A percentile compares a stretch with the other conserved stretches of the same genome.
Conservation (phyloP, 148 eudicot genomes). For the Bassia scoparia region DNA sequence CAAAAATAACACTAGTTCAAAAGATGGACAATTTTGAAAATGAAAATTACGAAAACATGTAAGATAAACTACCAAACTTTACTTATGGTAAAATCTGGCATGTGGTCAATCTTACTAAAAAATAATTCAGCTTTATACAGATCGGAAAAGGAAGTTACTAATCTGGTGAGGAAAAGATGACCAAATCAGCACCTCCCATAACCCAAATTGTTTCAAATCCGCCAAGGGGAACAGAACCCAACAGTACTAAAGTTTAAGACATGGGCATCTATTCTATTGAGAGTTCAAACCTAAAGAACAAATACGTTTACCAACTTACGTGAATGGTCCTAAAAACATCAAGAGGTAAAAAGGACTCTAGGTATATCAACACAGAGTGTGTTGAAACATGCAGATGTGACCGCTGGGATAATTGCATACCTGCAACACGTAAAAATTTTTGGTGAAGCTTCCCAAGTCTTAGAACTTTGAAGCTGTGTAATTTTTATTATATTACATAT, state of each 20-base stretch:
- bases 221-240: not conserved
- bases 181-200: not conserved
- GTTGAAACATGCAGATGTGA: not conserved
- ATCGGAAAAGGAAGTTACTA: not conserved
- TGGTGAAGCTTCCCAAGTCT: not conserved
- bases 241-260: not conserved
- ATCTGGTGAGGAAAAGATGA: not conserved
- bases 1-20: not conserved
- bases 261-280: not conserved
- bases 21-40: not conserved
- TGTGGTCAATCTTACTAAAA: not conserved
- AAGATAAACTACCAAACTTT: not conserved
- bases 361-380: not conserved
- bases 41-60: too few species aligned
- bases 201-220: not conserved
- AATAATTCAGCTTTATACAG: too few species aligned
- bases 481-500: not conserved
- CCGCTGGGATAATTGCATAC: not conserved
- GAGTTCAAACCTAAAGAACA: not conserved
- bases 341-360: constrained; percentile 2
- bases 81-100: not conserved
- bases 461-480: not conserved
- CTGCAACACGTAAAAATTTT: not conserved
- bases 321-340: not conserved
- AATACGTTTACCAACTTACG: not conserved